Base-by-base conservation (phyloP, 129 eudicot species). In the carrot (Daucus carota) region DNA sequence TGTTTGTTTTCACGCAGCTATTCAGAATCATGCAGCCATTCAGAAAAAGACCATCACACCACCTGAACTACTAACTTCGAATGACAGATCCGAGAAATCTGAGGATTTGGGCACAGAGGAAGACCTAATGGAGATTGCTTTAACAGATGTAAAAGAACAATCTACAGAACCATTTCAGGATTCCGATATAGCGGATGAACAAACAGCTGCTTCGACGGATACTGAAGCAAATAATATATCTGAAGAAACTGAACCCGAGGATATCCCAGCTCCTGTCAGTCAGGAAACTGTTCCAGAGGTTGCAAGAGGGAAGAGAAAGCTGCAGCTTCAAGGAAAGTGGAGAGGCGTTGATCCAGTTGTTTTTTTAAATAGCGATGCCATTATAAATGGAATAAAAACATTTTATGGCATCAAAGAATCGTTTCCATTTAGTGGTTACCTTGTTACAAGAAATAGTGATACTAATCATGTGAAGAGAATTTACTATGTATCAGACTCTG, bases 301-400 rank as follows among this genome's bases (percentile, higher is more conserved):
- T 74, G 90, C 76, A 36, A 83, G 84, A 11, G 88, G 83, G 36
- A 95, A 92, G 76, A 92, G 99, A 76, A 95, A 95, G 90, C 73
- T 95, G 75, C 99, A 91, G 79, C 81, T 85, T 60, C 99, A 92
- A 82, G 99, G 99, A 65, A 91, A 85, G 84, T 95, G 99, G 99
- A 89, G 73, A 83, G 99, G 97, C 44, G 90, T 95, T 60, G 99
- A 95, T 84, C 99, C 99, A 48, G 85, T 95, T 80, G 85, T 95
- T 15, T 92, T 89, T 40, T 87, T 92, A 59, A 84, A 79, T 41
- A 93, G 87, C 72, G 96, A 88, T n/a, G 67, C 81, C 72, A 81
- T 88, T 73, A 80, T 95, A 69, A 77, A 70, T 22, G 78, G 84
- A 45, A 92, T 95, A 59, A 88, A 89, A 82, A 80, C 84, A n/a